phyloP scores from a whole-genome alignment of 2,329 filamentous ascomycete genomes.

The Furcasterigmium furcatum region DNA sequence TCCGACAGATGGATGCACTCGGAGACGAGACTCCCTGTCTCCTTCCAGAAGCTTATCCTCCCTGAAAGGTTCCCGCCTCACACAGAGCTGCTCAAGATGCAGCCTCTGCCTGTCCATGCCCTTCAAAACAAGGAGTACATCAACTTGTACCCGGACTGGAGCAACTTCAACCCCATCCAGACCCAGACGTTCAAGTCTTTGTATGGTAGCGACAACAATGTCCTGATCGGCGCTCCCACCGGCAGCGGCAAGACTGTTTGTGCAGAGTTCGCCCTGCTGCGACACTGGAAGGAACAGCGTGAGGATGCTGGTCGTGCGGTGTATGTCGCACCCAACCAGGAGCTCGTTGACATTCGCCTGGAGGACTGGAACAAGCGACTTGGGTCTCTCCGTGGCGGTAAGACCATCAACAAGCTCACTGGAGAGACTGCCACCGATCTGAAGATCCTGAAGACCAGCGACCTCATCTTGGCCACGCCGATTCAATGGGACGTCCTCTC shows the following conservation, averaged over 20 bases:
- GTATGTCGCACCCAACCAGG: conserved; percentile 93
- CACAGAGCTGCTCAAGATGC: conserved; percentile 86
- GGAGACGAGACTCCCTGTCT: conserved; percentile 87
- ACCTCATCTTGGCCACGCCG: conserved; percentile 89
- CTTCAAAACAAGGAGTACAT: conserved; percentile 83
- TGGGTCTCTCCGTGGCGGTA: conserved; percentile 70
- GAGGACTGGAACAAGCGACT: conserved; percentile 85
- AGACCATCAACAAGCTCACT: conserved; percentile 87
- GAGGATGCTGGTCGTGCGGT: conserved; percentile 67
- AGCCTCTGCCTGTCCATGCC: conserved; percentile 84
- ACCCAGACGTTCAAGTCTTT: conserved; percentile 96
- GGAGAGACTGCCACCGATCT: conserved; percentile 91
- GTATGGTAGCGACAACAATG: conserved; percentile 87
- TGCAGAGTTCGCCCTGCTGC: conserved; percentile 87
- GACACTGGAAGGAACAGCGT: conserved; percentile 72
- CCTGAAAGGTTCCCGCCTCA: conserved; percentile 95
- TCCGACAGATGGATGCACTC: conserved; percentile 99
- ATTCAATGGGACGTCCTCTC: conserved; percentile 95
- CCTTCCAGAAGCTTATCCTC: conserved; percentile 91
- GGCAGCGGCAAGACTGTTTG: conserved; percentile 97
- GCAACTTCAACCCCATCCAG: conserved; percentile 94
- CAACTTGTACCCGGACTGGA: conserved; percentile 77
- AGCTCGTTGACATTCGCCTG: conserved; percentile 77
- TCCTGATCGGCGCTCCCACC: conserved; percentile 87
- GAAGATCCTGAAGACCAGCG: conserved; percentile 80